Evolutionary conservation across 257 asterid genomes (phyloP), one percentile per base, ranked within the genome.

Genomic region (Mentha longifolia): DNA sequence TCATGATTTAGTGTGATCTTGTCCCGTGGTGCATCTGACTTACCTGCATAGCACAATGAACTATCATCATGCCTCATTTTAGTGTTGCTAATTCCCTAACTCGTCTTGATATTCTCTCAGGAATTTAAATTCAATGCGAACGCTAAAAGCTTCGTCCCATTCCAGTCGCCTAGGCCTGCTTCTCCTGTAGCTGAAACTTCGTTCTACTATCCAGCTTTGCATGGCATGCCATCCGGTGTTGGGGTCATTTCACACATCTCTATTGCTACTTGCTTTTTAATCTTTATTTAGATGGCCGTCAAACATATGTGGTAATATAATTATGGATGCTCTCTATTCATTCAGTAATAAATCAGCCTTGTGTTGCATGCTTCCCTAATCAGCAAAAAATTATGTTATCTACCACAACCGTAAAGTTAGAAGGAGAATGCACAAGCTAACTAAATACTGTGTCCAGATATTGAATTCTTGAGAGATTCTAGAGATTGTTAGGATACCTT

Each of bases 51-150:
- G 25, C 59, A 57, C n/a, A 20, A 16, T 59, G 49, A 43, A 42
- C n/a, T 17, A 30, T 13, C 7, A 19, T 3, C 35, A 45, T 50
- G 13, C 63, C 57, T 43, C 10, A 16, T 42, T 52, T 39, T 30
- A 59, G 10, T 47, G 56, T 59, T 43, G 19, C 67, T 74, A 52
- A 71, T 66, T 70, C 47, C 73, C 55, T 72, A 65, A 52, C 60
- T 66, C n/a, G 14, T 60, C 25, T 78, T 65, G 79, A 57, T 69
- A 71, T 22, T 69, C 49, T 76, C 50, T 50, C 87, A 95, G 98
- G 99, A 95, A 82, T 92, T 95, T 76, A 95, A 83, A 80, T 83
- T 90, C 33, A 95, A 92, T 68, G 94, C 95, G 1, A 85, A 87
- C 49, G 99, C 96, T 7, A 87, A 87, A 89, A 95, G 96, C 79